Evolutionary conservation across 768 basidiomycete genomes (phyloP).

Genomic region (Amanita jacksonii): DNA sequence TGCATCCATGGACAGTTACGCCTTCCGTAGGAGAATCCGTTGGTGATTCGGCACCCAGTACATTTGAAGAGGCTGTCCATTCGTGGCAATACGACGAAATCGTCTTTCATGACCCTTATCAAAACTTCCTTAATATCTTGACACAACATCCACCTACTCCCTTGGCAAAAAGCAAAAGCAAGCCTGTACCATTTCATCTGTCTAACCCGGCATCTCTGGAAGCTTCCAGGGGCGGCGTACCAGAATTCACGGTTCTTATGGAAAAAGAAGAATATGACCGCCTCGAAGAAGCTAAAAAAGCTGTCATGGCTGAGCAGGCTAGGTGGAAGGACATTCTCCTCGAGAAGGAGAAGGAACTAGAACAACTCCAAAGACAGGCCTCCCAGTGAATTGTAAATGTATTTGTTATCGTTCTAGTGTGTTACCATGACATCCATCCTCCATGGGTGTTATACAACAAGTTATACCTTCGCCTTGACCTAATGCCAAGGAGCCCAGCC

Average conservation of each 20-base stretch:
- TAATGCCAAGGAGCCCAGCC: slow-evolving; percentile 85
- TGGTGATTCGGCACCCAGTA: slow-evolving; percentile 56
- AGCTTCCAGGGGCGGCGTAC: slow-evolving; percentile 55
- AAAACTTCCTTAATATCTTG: slow-evolving; percentile 74
- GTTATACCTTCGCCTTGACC: too few species aligned
- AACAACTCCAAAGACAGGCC: slow-evolving; percentile 53
- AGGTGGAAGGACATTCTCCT: slow-evolving; percentile 56
- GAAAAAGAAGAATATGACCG: slow-evolving; percentile 79
- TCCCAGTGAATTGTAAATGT: slow-evolving; percentile 9
- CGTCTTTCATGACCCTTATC: slow-evolving; percentile 90
- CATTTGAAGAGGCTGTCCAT: slow-evolving; percentile 74
- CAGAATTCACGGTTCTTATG: slow-evolving; percentile 82
- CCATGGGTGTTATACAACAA: too few species aligned
- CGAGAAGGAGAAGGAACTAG: slow-evolving; percentile 78
- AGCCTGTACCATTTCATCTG: slow-evolving; percentile 63
- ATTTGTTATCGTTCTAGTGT: too few species aligned
- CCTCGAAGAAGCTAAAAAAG: slow-evolving; percentile 66
- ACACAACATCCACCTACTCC: slow-evolving; percentile 78
- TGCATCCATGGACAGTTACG: slow-evolving; percentile 75
- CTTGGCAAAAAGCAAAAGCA: slow-evolving; percentile 52
- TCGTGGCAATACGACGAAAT: slow-evolving; percentile 99
- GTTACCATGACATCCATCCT: too few species aligned
- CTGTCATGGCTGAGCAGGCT: slow-evolving; percentile 68
- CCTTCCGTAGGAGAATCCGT: slow-evolving; percentile 33
- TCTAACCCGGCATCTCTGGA: slow-evolving; percentile 56